Percentiles rank a stretch among this genome's conserved stretches.
Evolutionary conservation across 768 basidiomycete genomes (phyloP).

Genomic region (Termitomyces sp.): DNA sequence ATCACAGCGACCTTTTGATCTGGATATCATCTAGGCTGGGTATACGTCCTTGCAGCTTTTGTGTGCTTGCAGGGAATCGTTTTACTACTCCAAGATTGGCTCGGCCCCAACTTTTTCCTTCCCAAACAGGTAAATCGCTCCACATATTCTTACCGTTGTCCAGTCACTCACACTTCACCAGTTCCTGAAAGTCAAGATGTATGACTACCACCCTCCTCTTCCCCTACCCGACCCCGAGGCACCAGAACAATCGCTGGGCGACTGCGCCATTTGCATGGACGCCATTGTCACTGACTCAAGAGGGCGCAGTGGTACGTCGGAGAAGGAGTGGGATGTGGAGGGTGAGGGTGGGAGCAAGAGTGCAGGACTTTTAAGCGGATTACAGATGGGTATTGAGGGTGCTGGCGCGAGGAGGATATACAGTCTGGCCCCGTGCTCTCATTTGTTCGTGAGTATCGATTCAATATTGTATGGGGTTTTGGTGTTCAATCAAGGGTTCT

Average conservation of each 20-base stretch:
- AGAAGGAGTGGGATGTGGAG: conserved; percentile 25
- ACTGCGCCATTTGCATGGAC: conserved; percentile 95
- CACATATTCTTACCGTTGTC: neutral
- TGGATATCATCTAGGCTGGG: conserved; percentile 35
- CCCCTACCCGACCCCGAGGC: conserved; percentile 70
- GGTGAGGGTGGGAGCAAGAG: conserved; percentile 21
- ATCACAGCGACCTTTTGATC: neutral
- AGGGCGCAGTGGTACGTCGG: conserved; percentile 25
- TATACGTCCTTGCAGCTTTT: conserved; percentile 52
- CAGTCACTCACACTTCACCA: conserved; percentile 20
- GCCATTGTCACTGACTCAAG: conserved; percentile 55
- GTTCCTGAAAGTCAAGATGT: conserved; percentile 56
- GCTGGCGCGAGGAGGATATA: conserved; percentile 58
- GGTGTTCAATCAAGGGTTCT: neutral
- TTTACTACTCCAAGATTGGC: conserved; percentile 64
- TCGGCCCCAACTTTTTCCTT: conserved; percentile 85
- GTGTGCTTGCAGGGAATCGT: conserved; percentile 58
- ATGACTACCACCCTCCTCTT: conserved; percentile 84
- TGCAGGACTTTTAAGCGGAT: conserved; percentile 36
- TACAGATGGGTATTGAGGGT: conserved; percentile 38
- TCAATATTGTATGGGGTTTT: neutral
- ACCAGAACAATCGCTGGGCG: conserved; percentile 71
- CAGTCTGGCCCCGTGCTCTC: conserved; percentile 85
- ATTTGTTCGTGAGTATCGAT: conserved; percentile 67
- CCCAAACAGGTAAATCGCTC: conserved; percentile 49